Evolutionary conservation across 2,329 filamentous ascomycete genomes (phyloP).

Genomic region (Fusarium veterinarium): DNA sequence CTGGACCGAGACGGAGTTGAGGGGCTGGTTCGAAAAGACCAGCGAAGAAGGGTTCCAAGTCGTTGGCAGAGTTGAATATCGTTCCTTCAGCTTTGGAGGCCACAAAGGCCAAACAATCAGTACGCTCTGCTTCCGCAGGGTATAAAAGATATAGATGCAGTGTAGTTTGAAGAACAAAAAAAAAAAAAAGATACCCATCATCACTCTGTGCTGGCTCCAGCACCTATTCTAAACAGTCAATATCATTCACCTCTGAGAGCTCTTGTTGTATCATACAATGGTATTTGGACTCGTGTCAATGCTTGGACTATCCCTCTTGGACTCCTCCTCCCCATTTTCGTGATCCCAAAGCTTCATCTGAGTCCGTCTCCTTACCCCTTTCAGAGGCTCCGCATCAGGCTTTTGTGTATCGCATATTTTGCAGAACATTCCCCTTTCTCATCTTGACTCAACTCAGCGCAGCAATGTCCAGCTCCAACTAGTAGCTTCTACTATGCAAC

Average conservation of each 20-base stretch:
- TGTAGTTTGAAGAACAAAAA: slow-evolving; percentile 1
- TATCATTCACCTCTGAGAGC: slow-evolving; percentile 41
- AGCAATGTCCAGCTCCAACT: slow-evolving; percentile 22
- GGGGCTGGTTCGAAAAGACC: slow-evolving; percentile 75
- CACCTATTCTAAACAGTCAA: slow-evolving; percentile 32
- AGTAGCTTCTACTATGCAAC: slow-evolving; percentile 43
- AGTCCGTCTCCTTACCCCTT: not conserved
- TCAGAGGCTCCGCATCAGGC: slow-evolving; percentile 9
- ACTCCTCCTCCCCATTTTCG: slow-evolving; percentile 1
- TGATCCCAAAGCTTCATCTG: slow-evolving; percentile 7
- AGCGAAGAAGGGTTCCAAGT: slow-evolving; percentile 63
- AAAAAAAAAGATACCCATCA: slow-evolving; percentile 27
- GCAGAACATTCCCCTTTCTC: slow-evolving; percentile 8
- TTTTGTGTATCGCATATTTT: slow-evolving; percentile 21
- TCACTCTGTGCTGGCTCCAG: slow-evolving; percentile 20
- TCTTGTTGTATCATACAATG: slow-evolving; percentile 44
- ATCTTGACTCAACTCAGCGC: not conserved
- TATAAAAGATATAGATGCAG: slow-evolving; percentile 9
- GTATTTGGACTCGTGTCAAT: slow-evolving; percentile 35
- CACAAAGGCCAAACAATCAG: slow-evolving; percentile 89
- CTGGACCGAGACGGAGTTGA: slow-evolving; percentile 92
- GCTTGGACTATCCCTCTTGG: slow-evolving; percentile 24
- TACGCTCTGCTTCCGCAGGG: slow-evolving; percentile 80
- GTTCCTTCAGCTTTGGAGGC: slow-evolving; percentile 89
- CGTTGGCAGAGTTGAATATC: slow-evolving; percentile 80